phyloP scores from a whole-genome alignment of 805 yeast genomes.

The Pichia cabralensis region DNA sequence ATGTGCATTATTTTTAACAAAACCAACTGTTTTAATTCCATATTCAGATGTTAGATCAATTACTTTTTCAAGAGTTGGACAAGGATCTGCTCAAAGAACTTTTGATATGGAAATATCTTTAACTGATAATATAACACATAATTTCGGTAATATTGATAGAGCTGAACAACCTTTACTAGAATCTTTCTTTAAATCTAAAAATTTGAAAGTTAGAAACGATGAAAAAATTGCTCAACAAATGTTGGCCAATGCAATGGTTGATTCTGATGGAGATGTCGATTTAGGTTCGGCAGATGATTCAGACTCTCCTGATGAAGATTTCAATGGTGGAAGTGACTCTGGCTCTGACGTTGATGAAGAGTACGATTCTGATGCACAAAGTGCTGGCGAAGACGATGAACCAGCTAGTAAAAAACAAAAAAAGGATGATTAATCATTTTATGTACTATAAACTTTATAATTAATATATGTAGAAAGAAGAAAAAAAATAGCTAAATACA shows the following conservation, averaged over 20 bases:
- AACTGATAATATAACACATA: slow-evolving; percentile 58
- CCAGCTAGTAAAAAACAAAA: slow-evolving; percentile 13
- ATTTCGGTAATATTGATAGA: slow-evolving; percentile 79
- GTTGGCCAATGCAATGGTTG: slow-evolving; percentile 64
- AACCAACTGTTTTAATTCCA: slow-evolving; percentile 89
- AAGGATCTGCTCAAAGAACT: slow-evolving; percentile 73
- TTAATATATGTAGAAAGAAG: background rate
- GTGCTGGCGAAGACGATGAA: slow-evolving; percentile 20
- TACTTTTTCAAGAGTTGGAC: slow-evolving; percentile 82
- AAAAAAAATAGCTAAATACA: background rate
- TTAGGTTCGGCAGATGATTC: slow-evolving; percentile 73
- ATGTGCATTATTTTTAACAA: slow-evolving; percentile 82
- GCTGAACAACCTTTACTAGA: slow-evolving; percentile 83
- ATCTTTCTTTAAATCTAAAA: slow-evolving; percentile 65
- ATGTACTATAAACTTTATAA: background rate
- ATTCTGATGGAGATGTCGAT: slow-evolving; percentile 45
- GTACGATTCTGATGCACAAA: slow-evolving; percentile 38
- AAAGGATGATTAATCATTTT: background rate
- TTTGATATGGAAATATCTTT: slow-evolving; percentile 81
- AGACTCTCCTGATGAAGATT: slow-evolving; percentile 86
- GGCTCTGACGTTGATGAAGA: slow-evolving; percentile 69
- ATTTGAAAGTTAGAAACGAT: slow-evolving; percentile 75
- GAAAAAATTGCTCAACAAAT: slow-evolving; percentile 79
- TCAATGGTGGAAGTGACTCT: slow-evolving; percentile 35
- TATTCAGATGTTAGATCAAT: slow-evolving; percentile 68